Percentiles rank a stretch among this genome's conserved stretches.
These are phyloP conservation scores for Chloranthus sessilifolius DNA, from an alignment of 164 flowering plant species.

Conservation along the genomic window DNA sequence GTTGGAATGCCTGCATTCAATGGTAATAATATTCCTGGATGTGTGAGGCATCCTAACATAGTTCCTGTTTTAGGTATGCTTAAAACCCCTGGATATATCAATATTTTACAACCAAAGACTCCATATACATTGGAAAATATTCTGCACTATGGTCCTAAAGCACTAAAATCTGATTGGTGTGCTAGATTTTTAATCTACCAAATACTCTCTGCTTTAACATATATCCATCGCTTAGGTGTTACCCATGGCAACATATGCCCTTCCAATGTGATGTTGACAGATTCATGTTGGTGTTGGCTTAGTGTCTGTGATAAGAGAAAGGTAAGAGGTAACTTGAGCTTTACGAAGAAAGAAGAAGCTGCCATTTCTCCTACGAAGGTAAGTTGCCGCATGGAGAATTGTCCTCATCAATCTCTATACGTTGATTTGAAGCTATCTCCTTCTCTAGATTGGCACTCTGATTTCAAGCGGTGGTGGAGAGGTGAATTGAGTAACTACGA, in stretches of 20 bases:
- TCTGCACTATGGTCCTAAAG: conserved; percentile 67
- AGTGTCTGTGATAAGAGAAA: conserved; percentile 29
- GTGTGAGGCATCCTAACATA: conserved; percentile 89
- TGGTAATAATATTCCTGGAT: conserved; percentile 48
- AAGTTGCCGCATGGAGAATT: conserved; percentile 36
- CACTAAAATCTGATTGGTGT: conserved; percentile 71
- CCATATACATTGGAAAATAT: conserved; percentile 70
- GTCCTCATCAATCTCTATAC: conserved; percentile 53
- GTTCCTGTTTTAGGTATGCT: conserved; percentile 68
- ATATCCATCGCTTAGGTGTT: conserved; percentile 70
- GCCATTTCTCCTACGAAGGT: conserved; percentile 14
- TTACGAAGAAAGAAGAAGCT: conserved; percentile 12
- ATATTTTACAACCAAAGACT: conserved; percentile 50
- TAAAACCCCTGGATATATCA: conserved; percentile 34
- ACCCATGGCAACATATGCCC: conserved; percentile 70
- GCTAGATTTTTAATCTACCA: conserved; percentile 72
- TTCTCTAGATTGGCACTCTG: conserved; percentile 57
- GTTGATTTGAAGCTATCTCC: conserved; percentile 58
- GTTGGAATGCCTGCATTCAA: conserved; percentile 67
- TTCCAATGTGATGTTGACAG: conserved; percentile 57
- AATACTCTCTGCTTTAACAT: conserved; percentile 67
- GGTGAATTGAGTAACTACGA: conserved; percentile 94
- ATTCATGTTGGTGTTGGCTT: conserved; percentile 74
- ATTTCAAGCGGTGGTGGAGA: conserved; percentile 76
- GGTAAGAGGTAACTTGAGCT: conserved; percentile 12